These are phyloP conservation scores for Alternaria ventricosa DNA, from an alignment of 2,329 filamentous ascomycete genomes.

Conservation along the genomic window DNA sequence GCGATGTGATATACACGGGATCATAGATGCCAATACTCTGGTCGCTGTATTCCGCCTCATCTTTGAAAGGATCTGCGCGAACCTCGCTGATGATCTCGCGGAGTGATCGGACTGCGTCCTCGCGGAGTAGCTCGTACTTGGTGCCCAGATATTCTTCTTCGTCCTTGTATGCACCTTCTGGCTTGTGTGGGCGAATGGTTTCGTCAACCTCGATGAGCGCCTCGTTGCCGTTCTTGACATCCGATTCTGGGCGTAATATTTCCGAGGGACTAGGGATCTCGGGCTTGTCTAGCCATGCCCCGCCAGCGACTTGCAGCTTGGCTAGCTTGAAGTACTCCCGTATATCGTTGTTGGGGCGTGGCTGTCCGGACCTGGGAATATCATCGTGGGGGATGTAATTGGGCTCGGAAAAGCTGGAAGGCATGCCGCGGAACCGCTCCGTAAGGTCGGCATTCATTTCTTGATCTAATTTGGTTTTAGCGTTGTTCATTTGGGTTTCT, in stretches of 20 bases:
- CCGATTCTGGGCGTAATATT: slow-evolving; percentile 46
- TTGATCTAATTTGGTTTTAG: slow-evolving; percentile 18
- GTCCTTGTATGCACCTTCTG: slow-evolving; percentile 62
- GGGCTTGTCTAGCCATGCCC: slow-evolving; percentile 47
- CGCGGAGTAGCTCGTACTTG: slow-evolving; percentile 77
- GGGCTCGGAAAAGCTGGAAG: not conserved
- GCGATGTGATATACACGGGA: slow-evolving; percentile 69
- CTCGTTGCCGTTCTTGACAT: slow-evolving; percentile 4
- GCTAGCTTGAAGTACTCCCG: slow-evolving; percentile 31
- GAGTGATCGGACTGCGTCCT: slow-evolving; percentile 74
- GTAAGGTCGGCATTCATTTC: slow-evolving; percentile 25
- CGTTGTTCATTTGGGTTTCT: not conserved
- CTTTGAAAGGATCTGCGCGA: slow-evolving; percentile 27
- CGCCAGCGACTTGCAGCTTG: slow-evolving; percentile 24
- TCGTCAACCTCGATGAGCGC: slow-evolving; percentile 29
- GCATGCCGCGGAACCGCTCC: slow-evolving; percentile 18
- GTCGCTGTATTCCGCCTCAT: slow-evolving; percentile 59
- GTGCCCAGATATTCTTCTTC: slow-evolving; percentile 72
- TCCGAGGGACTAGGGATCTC: slow-evolving; percentile 64
- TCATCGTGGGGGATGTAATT: slow-evolving; percentile 15
- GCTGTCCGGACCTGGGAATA: slow-evolving; percentile 17
- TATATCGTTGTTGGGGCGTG: slow-evolving; percentile 33
- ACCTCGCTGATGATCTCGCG: slow-evolving; percentile 66
- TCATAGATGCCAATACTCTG: slow-evolving; percentile 47
- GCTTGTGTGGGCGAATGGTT: slow-evolving; percentile 35